Conservation (phyloP, 768 basidiomycete species). For the Dioszegia hungarica region DNA sequence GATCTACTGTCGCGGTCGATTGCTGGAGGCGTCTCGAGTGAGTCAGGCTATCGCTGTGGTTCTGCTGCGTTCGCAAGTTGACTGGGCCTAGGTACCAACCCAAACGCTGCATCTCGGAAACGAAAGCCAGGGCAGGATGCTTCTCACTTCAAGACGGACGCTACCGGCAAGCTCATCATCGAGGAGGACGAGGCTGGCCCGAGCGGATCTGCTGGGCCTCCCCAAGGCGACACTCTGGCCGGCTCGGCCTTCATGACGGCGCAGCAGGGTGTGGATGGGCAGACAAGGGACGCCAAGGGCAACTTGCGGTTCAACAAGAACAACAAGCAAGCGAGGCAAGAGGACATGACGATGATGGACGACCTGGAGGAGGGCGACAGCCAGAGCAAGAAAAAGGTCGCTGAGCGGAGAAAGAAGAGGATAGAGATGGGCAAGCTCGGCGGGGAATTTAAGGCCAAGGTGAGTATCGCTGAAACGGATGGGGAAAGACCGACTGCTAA, state of each 20-base stretch:
- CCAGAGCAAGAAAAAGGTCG: slow-evolving; percentile 52
- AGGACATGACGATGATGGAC: slow-evolving; percentile 67
- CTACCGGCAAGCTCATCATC: slow-evolving; percentile 49
- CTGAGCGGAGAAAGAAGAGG: slow-evolving; percentile 47
- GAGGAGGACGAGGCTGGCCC: slow-evolving; percentile 47
- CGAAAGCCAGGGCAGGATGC: slow-evolving; percentile 82
- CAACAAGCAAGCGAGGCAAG: slow-evolving; percentile 83
- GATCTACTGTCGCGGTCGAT: slow-evolving; percentile 74
- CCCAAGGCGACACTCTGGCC: slow-evolving; percentile 9
- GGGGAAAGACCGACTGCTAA: slow-evolving; percentile 2
- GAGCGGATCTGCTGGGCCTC: not conserved
- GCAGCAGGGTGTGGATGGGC: slow-evolving; percentile 80
- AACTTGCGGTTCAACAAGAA: slow-evolving; percentile 93
- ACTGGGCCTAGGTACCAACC: slow-evolving; percentile 25
- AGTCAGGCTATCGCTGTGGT: no score
- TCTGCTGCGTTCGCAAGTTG: not conserved
- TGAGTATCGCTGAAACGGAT: slow-evolving; percentile 46
- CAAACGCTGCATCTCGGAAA: slow-evolving; percentile 47
- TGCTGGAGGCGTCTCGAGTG: slow-evolving; percentile 49
- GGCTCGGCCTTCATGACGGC: slow-evolving; percentile 77
- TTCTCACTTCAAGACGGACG: slow-evolving; percentile 77
- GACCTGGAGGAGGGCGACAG: slow-evolving; percentile 53
- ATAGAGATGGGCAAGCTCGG: slow-evolving; percentile 59
- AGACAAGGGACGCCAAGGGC: slow-evolving; percentile 75
- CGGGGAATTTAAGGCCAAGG: slow-evolving; percentile 93